Evolutionary conservation across 768 basidiomycete genomes (phyloP).

Genomic region (Kwoniella bestiolae): DNA sequence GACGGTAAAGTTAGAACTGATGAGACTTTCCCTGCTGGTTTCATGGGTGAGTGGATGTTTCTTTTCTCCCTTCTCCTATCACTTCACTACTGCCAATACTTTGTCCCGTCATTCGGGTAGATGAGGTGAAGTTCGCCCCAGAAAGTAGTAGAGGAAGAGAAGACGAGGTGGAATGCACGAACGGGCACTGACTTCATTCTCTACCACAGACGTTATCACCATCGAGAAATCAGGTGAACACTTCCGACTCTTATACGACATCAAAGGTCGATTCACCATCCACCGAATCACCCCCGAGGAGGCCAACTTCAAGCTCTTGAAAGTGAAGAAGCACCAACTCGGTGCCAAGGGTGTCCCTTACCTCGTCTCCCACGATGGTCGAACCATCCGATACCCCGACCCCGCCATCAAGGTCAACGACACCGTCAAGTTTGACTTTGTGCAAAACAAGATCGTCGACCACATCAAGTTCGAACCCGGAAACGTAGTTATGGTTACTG

Average conservation of each 20-base stretch:
- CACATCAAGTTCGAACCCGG: constrained; percentile 96
- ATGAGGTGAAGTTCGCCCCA: neutral
- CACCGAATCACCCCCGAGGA: constrained; percentile 99
- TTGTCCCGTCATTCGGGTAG: no score
- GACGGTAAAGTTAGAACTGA: constrained; percentile 99
- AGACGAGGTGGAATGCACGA: neutral
- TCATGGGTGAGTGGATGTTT: constrained; percentile 75
- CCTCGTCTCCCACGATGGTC: constrained; percentile 98
- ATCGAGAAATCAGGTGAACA: constrained; percentile 99
- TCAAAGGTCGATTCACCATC: constrained; percentile 99
- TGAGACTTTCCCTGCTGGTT: constrained; percentile 93
- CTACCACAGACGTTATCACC: constrained; percentile 80
- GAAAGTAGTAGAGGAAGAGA: neutral
- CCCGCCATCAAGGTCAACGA: constrained; percentile 94
- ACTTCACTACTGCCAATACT: neutral
- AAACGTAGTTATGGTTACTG: constrained; percentile 96
- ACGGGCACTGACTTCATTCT: constrained; percentile 1
- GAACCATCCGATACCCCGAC: constrained; percentile 99
- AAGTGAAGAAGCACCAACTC: constrained; percentile 84
- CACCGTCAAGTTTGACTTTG: constrained; percentile 95
- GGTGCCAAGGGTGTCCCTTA: constrained; percentile 93
- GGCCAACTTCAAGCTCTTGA: constrained; percentile 90
- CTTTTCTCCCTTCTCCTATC: neutral
- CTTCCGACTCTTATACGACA: constrained; percentile 98
- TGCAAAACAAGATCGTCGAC: constrained; percentile 86